A percentile compares a stretch with the other conserved stretches of the same genome.
These are phyloP conservation scores for Saksenaea oblongispora DNA, from an alignment of 371 early-diverging fungal genomes.

Conservation along the genomic window DNA sequence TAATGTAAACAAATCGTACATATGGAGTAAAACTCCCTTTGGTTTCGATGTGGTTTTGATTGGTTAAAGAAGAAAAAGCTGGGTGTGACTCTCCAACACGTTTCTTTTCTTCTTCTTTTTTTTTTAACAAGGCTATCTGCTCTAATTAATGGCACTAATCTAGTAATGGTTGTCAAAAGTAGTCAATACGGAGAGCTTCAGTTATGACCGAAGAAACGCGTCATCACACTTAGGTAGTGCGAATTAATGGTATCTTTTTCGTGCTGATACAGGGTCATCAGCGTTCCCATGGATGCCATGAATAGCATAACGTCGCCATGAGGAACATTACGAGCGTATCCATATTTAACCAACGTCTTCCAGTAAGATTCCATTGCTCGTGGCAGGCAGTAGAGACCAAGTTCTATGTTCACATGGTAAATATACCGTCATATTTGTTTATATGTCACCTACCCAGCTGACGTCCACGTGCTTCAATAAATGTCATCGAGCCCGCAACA, in stretches of 20 bases:
- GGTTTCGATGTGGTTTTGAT: too few relatives aligned
- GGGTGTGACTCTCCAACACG: too few relatives aligned
- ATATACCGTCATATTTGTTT: not conserved
- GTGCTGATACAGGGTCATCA: conserved; percentile 85
- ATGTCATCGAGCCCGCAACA: conserved; percentile 65
- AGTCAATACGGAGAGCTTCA: conserved; percentile 27
- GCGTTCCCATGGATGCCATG: conserved; percentile 72
- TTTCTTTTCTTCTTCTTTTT: too few relatives aligned
- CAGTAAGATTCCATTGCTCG: conserved; percentile 78
- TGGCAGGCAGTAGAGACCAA: conserved; percentile 82
- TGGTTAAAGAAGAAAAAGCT: too few relatives aligned
- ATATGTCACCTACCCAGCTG: conserved; percentile 45
- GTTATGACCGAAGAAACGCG: conserved; percentile 85
- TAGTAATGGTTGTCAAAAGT: not conserved
- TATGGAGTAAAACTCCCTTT: too few relatives aligned
- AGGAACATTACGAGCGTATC: conserved; percentile 42
- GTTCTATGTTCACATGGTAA: conserved; percentile 45
- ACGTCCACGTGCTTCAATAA: conserved; percentile 78
- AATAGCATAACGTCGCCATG: conserved; percentile 68
- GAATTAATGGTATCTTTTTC: conserved; percentile 72
- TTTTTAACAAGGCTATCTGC: not conserved
- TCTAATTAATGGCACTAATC: not conserved
- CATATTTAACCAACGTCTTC: conserved; percentile 55
- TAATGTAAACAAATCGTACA: too few relatives aligned
- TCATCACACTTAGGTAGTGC: conserved; percentile 76